Evolutionary conservation across 257 asterid species (phyloP), one percentile per base, ranked within the genome.

Genomic region (Primulina tabacum): DNA sequence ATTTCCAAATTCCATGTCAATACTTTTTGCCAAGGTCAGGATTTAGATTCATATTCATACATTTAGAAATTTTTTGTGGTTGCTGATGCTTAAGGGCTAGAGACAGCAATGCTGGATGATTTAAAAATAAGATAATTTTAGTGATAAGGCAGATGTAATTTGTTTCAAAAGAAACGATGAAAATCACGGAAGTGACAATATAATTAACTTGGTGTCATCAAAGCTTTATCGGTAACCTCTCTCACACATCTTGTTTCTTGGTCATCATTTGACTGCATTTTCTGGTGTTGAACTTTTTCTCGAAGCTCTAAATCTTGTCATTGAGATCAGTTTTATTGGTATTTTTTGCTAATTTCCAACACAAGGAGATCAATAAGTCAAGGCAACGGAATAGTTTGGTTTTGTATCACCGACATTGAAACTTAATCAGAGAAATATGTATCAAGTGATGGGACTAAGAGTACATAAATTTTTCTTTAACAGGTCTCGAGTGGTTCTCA

Each of bases 1-100:
- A 79, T 89, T 94, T 78, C 99, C 99, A 6, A 71, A 73, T 79
- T 94, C 97, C 62, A 17, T 94, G 74, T 71, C 86, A 14, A 21
- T 91, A 30, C 83, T 94, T 68, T 80, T 80, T 74, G 90, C 86
- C 40, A 87, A 90, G 99, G 97, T 90, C 67, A 73, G 84, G 65
- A 64, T 64, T 77, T 62, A 38, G 21, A 55, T 68, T 74, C 76
- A 52, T 50, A n/a, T 4, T 29, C 40, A 29, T 26, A 12, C 12
- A 29, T 72, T 8, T 40, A 35, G 30, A 7, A 29, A 10, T 61
- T 0, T 29, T 62, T 33, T 20, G 17, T 16, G 69, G 32, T 11
- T 8, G 6, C 32, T 24, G 12, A 58, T 58, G 28, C 8, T 8
- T 8, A 58, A 58, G 20, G 20, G 56, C 18, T 16, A 50, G 20